Conservation (phyloP, 2,329 filamentous ascomycete species). For the Colletotrichum sp. region DNA sequence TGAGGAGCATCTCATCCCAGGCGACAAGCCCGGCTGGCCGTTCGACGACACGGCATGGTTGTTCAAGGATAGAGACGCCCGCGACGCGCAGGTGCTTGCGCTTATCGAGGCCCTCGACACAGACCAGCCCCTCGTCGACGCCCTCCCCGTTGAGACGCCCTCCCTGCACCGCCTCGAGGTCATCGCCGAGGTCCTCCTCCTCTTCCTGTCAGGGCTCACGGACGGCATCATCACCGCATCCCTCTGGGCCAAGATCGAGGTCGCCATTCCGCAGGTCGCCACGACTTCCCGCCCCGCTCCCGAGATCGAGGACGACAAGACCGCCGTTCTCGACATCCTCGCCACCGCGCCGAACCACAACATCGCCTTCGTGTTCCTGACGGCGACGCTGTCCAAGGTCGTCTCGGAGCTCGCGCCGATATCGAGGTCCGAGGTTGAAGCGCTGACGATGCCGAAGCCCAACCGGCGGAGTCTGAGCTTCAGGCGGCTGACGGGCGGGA, state of each 20-base stretch:
- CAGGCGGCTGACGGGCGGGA: slow-evolving; percentile 33
- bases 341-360: slow-evolving; percentile 77
- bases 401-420: slow-evolving; percentile 53
- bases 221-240: slow-evolving; percentile 78
- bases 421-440: slow-evolving; percentile 39
- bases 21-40: slow-evolving; percentile 63
- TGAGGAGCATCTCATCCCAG: slow-evolving; percentile 55
- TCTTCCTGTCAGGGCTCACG: slow-evolving; percentile 76
- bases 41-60: slow-evolving; percentile 50
- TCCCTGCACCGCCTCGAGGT: slow-evolving; percentile 76
- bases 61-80: slow-evolving; percentile 27
- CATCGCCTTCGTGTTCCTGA: slow-evolving; percentile 88
- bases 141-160: slow-evolving; percentile 67
- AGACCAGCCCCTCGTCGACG: slow-evolving; percentile 64
- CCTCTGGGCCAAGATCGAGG: slow-evolving; percentile 74
- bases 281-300: slow-evolving; percentile 18
- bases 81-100: slow-evolving; percentile 33
- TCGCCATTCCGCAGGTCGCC: slow-evolving; percentile 50
- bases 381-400: slow-evolving; percentile 70
- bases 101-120: slow-evolving; percentile 75
- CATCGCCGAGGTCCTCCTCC: slow-evolving; percentile 71
- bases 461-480: slow-evolving; percentile 52
- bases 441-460: slow-evolving; percentile 28
- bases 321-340: slow-evolving; percentile 73
- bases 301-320: slow-evolving; percentile 49